Evolutionary conservation across 2,329 filamentous ascomycete species (phyloP).

Genomic region (Aspergillus sp.): DNA sequence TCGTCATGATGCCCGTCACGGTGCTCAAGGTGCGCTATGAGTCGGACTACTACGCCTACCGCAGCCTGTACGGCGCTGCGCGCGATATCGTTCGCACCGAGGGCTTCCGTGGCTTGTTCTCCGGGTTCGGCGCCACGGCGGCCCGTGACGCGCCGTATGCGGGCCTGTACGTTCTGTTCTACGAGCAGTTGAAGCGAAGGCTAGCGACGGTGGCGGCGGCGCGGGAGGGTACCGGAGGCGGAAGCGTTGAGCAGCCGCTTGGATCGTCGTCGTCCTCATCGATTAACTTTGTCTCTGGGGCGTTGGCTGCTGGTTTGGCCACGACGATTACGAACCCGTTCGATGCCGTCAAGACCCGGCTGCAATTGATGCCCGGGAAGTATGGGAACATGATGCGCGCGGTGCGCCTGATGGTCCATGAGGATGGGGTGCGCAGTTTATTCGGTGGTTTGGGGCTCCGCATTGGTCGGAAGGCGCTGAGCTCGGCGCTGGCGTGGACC

Average conservation of each 20-base stretch:
- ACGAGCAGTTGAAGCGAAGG: slow-evolving; percentile 60
- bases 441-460: slow-evolving; percentile 83
- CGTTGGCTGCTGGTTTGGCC: slow-evolving; percentile 75
- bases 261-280: slow-evolving; percentile 39
- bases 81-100: slow-evolving; percentile 71
- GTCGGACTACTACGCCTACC: slow-evolving; percentile 80
- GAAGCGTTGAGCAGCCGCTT: slow-evolving; percentile 14
- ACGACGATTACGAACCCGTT: slow-evolving; percentile 94
- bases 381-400: slow-evolving; percentile 84
- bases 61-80: slow-evolving; percentile 69
- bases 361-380: slow-evolving; percentile 80
- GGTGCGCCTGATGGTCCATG: slow-evolving; percentile 70
- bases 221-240: slow-evolving; percentile 5
- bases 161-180: slow-evolving; percentile 89
- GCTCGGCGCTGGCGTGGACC: slow-evolving; percentile 95
- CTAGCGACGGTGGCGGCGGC: slow-evolving; percentile 27
- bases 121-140: slow-evolving; percentile 90
- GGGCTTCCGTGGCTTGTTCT: slow-evolving; percentile 82
- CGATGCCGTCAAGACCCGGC: slow-evolving; percentile 90
- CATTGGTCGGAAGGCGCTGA: slow-evolving; percentile 88
- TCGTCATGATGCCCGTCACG: slow-evolving; percentile 92
- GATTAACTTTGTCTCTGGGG: slow-evolving; percentile 84
- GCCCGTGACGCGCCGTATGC: slow-evolving; percentile 95
- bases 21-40: slow-evolving; percentile 97
- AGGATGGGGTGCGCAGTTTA: slow-evolving; percentile 77